These are phyloP conservation scores for Malassezia pachydermatis DNA, from an alignment of 1,284 basidiomycete species.

Conservation along the genomic window DNA sequence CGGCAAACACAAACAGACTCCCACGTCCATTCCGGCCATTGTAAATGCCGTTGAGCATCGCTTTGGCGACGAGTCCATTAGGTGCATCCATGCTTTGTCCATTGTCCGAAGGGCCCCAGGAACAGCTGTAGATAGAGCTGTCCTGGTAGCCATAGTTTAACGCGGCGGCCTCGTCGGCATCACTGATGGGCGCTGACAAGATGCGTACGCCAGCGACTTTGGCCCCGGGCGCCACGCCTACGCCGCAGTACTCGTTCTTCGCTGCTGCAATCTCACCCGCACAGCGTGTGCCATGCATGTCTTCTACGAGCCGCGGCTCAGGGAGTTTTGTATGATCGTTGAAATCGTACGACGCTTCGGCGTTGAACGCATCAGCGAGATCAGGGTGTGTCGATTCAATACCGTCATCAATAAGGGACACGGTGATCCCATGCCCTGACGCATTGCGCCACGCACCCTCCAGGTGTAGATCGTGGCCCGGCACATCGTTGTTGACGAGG, in stretches of 20 bases:
- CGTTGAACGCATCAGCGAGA: constrained; percentile 77
- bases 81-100: constrained; percentile 92
- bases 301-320: constrained; percentile 74
- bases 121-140: constrained; percentile 87
- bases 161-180: constrained; percentile 92
- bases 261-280: constrained; percentile 94
- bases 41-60: constrained; percentile 85
- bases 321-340: constrained; percentile 85
- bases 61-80: constrained; percentile 79
- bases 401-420: constrained; percentile 90
- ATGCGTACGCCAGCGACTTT: constrained; percentile 90
- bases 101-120: constrained; percentile 96
- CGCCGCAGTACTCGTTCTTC: constrained; percentile 88
- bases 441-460: constrained; percentile 75
- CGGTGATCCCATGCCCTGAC: constrained; percentile 71
- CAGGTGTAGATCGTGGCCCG: constrained; percentile 67
- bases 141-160: constrained; percentile 88
- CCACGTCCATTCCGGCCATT: constrained; percentile 83
- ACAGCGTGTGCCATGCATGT: constrained; percentile 94
- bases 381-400: constrained; percentile 82
- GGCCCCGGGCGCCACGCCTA: constrained; percentile 84
- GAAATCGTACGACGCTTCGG: constrained; percentile 86
- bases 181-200: constrained; percentile 87
- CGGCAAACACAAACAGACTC: constrained; percentile 91
- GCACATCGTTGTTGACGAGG: constrained; percentile 43